Evolutionary conservation across 106 monocot genomes (phyloP).

Genomic region (Allium sativum): DNA sequence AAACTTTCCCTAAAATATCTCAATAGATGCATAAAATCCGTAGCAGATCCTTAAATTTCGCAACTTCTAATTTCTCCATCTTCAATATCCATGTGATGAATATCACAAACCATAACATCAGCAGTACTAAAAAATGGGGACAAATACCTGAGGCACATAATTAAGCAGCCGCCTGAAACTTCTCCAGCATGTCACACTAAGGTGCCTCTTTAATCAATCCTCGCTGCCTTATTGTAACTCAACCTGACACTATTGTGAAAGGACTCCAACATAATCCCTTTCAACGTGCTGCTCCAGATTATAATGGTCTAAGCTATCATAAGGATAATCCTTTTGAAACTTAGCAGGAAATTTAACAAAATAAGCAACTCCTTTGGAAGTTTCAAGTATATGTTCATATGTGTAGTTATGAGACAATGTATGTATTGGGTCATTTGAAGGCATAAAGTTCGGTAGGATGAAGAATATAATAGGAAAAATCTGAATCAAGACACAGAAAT

Average conservation of each 20-base stretch:
- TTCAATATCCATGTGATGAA: no score
- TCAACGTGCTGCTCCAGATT: slow-evolving; percentile 62
- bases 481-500: slow-evolving; percentile 45
- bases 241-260: slow-evolving; percentile 68
- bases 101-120: no score
- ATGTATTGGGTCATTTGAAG: slow-evolving; percentile 64
- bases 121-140: not conserved
- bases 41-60: no score
- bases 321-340: slow-evolving; percentile 78
- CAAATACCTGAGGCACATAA: slow-evolving; percentile 1
- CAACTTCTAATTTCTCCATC: no score
- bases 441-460: slow-evolving; percentile 68
- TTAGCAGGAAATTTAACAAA: slow-evolving; percentile 56
- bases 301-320: slow-evolving; percentile 35
- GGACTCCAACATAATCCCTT: slow-evolving; percentile 58
- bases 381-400: slow-evolving; percentile 57
- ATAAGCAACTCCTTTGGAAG: slow-evolving; percentile 55
- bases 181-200: slow-evolving; percentile 81
- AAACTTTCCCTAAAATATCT: no score
- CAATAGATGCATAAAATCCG: no score
- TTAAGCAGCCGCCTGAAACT: slow-evolving; percentile 28
- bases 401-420: slow-evolving; percentile 36
- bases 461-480: slow-evolving; percentile 67
- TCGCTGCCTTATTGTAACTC: slow-evolving; percentile 76
- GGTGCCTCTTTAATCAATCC: slow-evolving; percentile 46